These are phyloP conservation scores for Priceomyces castillae DNA, from an alignment of 805 yeast genomes.

Conservation along the genomic window DNA sequence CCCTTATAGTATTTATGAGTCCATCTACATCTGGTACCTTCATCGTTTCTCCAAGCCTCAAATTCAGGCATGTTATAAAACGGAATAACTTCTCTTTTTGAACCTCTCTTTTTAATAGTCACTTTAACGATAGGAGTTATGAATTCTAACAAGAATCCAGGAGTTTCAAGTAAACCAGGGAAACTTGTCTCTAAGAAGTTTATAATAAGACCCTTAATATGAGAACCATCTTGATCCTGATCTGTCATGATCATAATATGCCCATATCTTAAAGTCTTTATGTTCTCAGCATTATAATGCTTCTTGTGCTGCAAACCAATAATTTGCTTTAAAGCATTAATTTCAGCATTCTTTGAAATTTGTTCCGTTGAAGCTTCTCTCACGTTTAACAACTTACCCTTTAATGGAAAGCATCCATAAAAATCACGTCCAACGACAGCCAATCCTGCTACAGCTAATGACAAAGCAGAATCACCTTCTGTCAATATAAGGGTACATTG, in stretches of 20 bases:
- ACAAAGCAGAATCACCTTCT: slow-evolving; percentile 95
- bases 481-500: slow-evolving; percentile 92
- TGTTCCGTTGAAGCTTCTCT: slow-evolving; percentile 98
- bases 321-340: slow-evolving; percentile 91
- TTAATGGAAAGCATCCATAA: slow-evolving; percentile 91
- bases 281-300: slow-evolving; percentile 58
- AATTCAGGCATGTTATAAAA: slow-evolving; percentile 96
- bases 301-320: slow-evolving; percentile 95
- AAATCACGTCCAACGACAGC: slow-evolving; percentile 93
- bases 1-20: slow-evolving; percentile 96
- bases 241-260: slow-evolving; percentile 99
- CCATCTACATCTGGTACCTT: slow-evolving; percentile 75
- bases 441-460: slow-evolving; percentile 89
- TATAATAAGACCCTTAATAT: slow-evolving; percentile 91
- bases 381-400: slow-evolving; percentile 93
- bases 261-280: slow-evolving; percentile 82
- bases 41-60: slow-evolving; percentile 86
- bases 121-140: slow-evolving; percentile 96
- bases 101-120: slow-evolving; percentile 60
- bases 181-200: slow-evolving; percentile 91
- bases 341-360: slow-evolving; percentile 87
- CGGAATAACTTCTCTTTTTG: slow-evolving; percentile 55
- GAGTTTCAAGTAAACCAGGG: slow-evolving; percentile 87
- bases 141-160: slow-evolving; percentile 90
- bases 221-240: slow-evolving; percentile 99